These are phyloP conservation scores for Lachnellula occidentalis DNA, from an alignment of 2,329 filamentous ascomycete species.

Conservation along the genomic window DNA sequence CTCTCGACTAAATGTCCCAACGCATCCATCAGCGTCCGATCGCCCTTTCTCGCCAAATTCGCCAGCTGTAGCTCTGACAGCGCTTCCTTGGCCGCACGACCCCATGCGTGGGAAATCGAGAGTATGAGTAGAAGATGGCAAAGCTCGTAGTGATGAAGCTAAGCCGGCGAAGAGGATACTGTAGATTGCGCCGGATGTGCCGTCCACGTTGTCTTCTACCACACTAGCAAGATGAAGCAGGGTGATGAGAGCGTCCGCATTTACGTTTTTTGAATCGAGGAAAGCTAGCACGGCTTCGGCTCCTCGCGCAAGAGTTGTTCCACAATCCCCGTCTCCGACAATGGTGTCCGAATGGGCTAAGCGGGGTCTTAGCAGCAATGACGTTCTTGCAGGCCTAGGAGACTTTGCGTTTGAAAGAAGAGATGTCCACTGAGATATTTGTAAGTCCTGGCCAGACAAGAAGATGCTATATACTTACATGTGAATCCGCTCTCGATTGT, in stretches of 20 bases:
- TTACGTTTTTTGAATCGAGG: constrained; percentile 14
- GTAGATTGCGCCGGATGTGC: constrained; percentile 31
- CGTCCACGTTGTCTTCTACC: constrained; percentile 30
- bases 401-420: too few relatives aligned
- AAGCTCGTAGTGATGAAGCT: not conserved
- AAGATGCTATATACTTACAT: too few relatives aligned
- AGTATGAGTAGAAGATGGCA: constrained; percentile 20
- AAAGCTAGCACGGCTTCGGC: constrained; percentile 30
- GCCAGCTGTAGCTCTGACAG: constrained; percentile 24
- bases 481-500: too few relatives aligned
- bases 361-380: constrained; percentile 41
- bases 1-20: constrained; percentile 31
- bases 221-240: constrained; percentile 25
- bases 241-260: constrained; percentile 12
- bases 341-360: constrained; percentile 46
- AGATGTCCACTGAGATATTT: too few relatives aligned
- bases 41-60: constrained; percentile 27
- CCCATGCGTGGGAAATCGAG: constrained; percentile 12
- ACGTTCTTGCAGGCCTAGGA: constrained; percentile 15
- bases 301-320: constrained; percentile 26
- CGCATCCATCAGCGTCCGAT: constrained; percentile 30
- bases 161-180: constrained; percentile 22
- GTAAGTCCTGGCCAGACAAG: too few relatives aligned
- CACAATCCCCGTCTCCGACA: constrained; percentile 32
- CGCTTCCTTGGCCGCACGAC: constrained; percentile 17